These are phyloP conservation scores for Cocos nucifera DNA, from an alignment of 176 grass and related monocot genomes.

Conservation along the genomic window DNA sequence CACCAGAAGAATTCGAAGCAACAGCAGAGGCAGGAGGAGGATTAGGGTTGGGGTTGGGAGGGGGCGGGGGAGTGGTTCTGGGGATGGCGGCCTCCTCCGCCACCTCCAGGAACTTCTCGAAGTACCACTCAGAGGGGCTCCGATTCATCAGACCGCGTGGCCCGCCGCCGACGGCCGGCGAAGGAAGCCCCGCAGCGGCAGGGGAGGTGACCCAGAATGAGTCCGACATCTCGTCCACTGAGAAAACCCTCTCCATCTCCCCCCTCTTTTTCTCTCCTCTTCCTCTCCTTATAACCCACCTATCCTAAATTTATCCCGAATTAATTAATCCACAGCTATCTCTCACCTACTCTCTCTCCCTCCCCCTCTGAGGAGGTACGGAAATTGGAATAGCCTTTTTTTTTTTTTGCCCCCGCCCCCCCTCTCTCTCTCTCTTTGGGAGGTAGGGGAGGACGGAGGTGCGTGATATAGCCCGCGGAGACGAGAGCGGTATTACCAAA, in stretches of 20 bases:
- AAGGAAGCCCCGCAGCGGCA: too few species aligned
- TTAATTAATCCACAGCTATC: too few species aligned
- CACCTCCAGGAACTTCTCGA: slow-evolving; percentile 31
- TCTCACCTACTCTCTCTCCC: too few species aligned
- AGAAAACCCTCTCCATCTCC: slow-evolving; percentile 2
- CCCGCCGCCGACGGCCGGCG: neutral
- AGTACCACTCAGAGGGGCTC: slow-evolving; percentile 30
- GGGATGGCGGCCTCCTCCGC: slow-evolving; percentile 1
- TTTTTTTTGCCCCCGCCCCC: too few species aligned
- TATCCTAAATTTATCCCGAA: too few species aligned
- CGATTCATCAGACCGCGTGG: slow-evolving; percentile 14
- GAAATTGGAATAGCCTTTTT: too few species aligned
- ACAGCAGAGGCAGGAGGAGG: neutral
- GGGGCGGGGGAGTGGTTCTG: neutral
- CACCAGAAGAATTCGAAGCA: neutral
- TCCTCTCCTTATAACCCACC: neutral
- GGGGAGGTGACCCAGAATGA: slow-evolving; percentile 1
- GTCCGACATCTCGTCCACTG: slow-evolving; percentile 5
- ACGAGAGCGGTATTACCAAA: too few species aligned
- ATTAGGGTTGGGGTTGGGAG: neutral
- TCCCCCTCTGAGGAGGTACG: too few species aligned
- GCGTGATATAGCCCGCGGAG: too few species aligned
- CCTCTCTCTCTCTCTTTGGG: too few species aligned
- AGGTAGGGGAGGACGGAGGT: too few species aligned
- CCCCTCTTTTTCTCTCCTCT: neutral